Conservation (phyloP, 169 alveolate species). For the Plasmodium cynomolgi region DNA sequence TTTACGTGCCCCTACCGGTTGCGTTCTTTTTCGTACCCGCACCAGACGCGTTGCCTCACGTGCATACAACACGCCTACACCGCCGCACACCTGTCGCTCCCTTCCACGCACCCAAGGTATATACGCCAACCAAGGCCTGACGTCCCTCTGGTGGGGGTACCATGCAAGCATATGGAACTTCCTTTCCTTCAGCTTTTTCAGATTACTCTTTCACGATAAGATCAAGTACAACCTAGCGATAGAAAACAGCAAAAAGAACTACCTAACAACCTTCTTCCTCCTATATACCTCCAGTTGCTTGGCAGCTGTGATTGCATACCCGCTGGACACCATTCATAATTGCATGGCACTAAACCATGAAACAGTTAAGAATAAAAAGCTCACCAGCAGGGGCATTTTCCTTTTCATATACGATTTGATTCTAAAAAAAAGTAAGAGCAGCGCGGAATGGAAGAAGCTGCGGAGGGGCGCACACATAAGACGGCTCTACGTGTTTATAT, state of each 20-base stretch:
- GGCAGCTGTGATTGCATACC: conserved; percentile 43
- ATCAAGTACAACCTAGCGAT: conserved; percentile 39
- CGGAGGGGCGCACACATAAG: neutral
- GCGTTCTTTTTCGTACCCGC: neutral
- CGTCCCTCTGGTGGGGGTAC: conserved; percentile 75
- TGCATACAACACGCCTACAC: neutral
- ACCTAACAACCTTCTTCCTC: conserved; percentile 22
- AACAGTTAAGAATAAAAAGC: conserved; percentile 31
- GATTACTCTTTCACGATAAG: conserved; percentile 55
- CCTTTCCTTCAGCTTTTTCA: conserved; percentile 52
- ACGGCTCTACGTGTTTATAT: neutral
- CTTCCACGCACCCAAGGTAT: conserved; percentile 29
- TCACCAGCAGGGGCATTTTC: conserved; percentile 17
- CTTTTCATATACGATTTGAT: conserved; percentile 42
- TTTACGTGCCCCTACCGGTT: neutral
- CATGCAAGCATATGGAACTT: conserved; percentile 54
- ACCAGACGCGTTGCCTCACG: neutral
- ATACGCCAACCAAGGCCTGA: conserved; percentile 38
- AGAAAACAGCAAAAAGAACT: conserved; percentile 16
- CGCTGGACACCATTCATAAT: conserved; percentile 34
- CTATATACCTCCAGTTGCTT: conserved; percentile 57
- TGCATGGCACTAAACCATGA: conserved; percentile 61
- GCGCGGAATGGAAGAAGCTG: neutral
- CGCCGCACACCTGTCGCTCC: neutral
- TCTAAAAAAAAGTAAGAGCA: conserved; percentile 34